Percentiles rank a stretch among this genome's conserved stretches.
Conservation (phyloP, 31 red algal genomes). For the Bonnemaisonia californica region DNA sequence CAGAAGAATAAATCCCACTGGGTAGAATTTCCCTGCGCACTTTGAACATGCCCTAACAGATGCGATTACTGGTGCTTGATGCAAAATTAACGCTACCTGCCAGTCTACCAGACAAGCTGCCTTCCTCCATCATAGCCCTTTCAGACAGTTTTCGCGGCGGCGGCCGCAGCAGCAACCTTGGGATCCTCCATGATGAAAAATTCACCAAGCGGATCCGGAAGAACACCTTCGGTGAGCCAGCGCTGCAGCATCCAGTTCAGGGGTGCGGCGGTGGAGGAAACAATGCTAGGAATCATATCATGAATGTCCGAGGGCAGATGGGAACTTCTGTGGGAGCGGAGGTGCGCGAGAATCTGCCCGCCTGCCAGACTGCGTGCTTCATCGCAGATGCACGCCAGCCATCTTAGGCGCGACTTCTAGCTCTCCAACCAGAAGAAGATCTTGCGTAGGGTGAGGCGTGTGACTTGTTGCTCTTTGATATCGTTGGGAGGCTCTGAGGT, state of each 20-base stretch:
- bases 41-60: slow-evolving; percentile 85
- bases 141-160: slow-evolving; percentile 36
- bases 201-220: slow-evolving; percentile 69
- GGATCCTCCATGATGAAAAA: slow-evolving; percentile 90
- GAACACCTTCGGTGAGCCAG: slow-evolving; percentile 84
- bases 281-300: slow-evolving; percentile 72
- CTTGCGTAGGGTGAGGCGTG: slow-evolving; percentile 53
- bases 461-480: neutral
- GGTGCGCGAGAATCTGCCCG: slow-evolving; percentile 69
- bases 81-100: slow-evolving; percentile 72
- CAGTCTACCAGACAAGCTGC: slow-evolving; percentile 42
- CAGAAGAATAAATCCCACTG: slow-evolving; percentile 26
- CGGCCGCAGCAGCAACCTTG: slow-evolving; percentile 62
- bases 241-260: slow-evolving; percentile 64
- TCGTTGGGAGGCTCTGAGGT: slow-evolving; percentile 25
- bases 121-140: slow-evolving; percentile 52
- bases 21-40: slow-evolving; percentile 68
- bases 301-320: slow-evolving; percentile 58
- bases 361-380: slow-evolving; percentile 59
- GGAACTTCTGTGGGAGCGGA: slow-evolving; percentile 50
- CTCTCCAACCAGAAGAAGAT: slow-evolving; percentile 77
- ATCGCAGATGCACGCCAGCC: slow-evolving; percentile 81
- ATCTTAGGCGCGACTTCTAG: slow-evolving; percentile 77
- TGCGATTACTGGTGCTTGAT: slow-evolving; percentile 68
- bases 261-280: slow-evolving; percentile 61